phyloP scores from a whole-genome alignment of 75 land plant genomes.

The Selaginella moellendorffii region DNA sequence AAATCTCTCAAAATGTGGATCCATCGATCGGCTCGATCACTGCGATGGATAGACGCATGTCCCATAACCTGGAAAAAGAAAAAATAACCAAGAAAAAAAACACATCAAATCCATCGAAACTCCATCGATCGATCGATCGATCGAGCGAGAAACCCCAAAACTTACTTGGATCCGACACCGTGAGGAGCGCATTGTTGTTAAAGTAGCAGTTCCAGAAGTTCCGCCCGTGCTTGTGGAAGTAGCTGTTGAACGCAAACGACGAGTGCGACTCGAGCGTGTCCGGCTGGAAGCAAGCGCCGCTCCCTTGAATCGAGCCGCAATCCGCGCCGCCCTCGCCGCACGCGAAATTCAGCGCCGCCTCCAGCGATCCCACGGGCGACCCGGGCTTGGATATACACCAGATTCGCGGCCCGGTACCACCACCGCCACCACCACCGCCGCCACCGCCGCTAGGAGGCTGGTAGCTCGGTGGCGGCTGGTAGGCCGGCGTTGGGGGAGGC shows the following conservation, averaged over 20 bases:
- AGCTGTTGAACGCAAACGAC: conserved; percentile 19
- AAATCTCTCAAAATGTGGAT: too few relatives aligned
- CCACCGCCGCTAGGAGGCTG: background rate
- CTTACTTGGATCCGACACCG: conserved; percentile 17
- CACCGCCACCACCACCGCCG: conserved; percentile 11
- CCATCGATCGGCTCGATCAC: background rate
- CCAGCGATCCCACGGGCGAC: conserved; percentile 31
- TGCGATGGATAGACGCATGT: background rate
- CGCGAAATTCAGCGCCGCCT: conserved; percentile 66
- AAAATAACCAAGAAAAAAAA: background rate
- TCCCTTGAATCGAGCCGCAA: conserved; percentile 34
- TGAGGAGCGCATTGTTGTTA: conserved; percentile 10
- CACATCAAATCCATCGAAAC: too few relatives aligned
- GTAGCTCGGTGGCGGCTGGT: background rate
- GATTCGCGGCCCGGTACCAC: conserved; percentile 43
- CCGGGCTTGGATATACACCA: conserved; percentile 71
- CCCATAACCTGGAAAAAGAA: background rate
- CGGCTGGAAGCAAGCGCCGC: conserved; percentile 10
- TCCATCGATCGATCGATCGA: too few relatives aligned
- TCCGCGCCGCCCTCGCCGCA: conserved; percentile 59
- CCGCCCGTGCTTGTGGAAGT: conserved; percentile 17
- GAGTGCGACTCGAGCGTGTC: conserved; percentile 13
- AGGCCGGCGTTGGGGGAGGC: background rate
- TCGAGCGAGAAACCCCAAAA: too few relatives aligned
- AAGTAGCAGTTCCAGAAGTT: conserved; percentile 19